Percentiles rank a stretch among this genome's conserved stretches.
Conservation (phyloP, 345 rosid genomes). For the Cardamine occulta region DNA sequence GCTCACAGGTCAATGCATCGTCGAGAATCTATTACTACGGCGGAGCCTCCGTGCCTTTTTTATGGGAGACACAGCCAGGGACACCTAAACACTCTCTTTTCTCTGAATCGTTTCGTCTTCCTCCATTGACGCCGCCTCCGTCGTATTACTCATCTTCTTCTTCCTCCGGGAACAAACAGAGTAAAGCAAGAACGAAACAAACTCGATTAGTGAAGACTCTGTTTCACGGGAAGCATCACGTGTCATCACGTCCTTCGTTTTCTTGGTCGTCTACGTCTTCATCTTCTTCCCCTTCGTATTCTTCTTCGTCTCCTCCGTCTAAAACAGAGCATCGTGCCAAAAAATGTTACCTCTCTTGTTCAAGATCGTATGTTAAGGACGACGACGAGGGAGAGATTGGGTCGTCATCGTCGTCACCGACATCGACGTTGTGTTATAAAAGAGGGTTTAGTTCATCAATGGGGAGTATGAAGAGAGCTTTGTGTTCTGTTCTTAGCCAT, state of each 20-base stretch:
- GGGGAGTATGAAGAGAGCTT: conserved; percentile 54
- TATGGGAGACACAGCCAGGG: conserved; percentile 87
- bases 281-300: conserved; percentile 45
- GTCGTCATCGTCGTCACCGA: conserved; percentile 31
- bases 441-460: conserved; percentile 52
- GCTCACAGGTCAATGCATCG: conserved; percentile 59
- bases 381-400: conserved; percentile 26
- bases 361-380: conserved; percentile 43
- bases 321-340: conserved; percentile 14
- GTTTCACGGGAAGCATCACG: conserved; percentile 26
- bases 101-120: conserved; percentile 45
- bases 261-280: conserved; percentile 54
- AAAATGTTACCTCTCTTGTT: conserved; percentile 39
- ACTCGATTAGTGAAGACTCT: conserved; percentile 37
- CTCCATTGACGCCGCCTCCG: conserved; percentile 67
- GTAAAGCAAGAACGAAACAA: conserved; percentile 28
- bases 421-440: conserved; percentile 47
- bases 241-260: conserved; percentile 47
- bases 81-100: conserved; percentile 66
- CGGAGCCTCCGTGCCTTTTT: conserved; percentile 65
- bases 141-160: conserved; percentile 45
- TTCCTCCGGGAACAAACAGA: conserved; percentile 33
- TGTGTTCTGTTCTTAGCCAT: conserved; percentile 49
- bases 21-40: conserved; percentile 70
- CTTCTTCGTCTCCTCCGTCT: conserved; percentile 36